Percentiles rank a stretch among this genome's conserved stretches.
Evolutionary conservation across 257 asterid species (phyloP).

Genomic region (Buddleja alternifolia): DNA sequence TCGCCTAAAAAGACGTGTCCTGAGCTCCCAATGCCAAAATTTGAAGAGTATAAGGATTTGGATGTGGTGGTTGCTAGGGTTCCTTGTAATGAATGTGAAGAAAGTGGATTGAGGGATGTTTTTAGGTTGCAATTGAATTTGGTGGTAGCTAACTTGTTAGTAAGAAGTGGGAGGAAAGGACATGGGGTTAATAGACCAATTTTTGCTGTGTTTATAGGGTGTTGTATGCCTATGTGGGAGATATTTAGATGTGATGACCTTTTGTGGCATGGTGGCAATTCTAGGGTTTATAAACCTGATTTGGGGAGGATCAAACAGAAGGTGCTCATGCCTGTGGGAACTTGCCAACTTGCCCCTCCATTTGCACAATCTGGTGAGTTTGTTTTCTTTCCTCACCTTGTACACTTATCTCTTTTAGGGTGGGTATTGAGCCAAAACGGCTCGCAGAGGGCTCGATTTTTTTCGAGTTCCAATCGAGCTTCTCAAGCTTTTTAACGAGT

Average conservation of each 20-base stretch:
- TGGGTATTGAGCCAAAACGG: no score
- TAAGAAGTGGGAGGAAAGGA: conserved; percentile 44
- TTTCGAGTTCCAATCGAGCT: no score
- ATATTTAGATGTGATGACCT: conserved; percentile 78
- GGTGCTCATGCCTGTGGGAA: conserved; percentile 71
- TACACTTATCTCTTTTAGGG: background rate
- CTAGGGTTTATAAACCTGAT: conserved; percentile 57
- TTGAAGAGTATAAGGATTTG: conserved; percentile 41
- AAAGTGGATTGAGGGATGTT: conserved; percentile 53
- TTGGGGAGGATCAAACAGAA: conserved; percentile 48
- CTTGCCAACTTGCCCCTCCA: conserved; percentile 64
- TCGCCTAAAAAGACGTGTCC: conserved; percentile 51
- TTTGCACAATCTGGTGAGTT: conserved; percentile 46
- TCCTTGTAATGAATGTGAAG: conserved; percentile 37
- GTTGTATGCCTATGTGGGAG: conserved; percentile 76
- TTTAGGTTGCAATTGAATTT: conserved; percentile 77
- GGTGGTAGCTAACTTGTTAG: conserved; percentile 69
- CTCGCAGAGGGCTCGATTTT: no score
- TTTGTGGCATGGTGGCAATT: conserved; percentile 46
- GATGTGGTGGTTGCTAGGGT: conserved; percentile 66
- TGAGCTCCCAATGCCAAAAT: conserved; percentile 59
- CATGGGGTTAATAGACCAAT: conserved; percentile 20
- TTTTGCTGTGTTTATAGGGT: conserved; percentile 63
- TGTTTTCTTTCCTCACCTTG: background rate
- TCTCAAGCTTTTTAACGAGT: no score